Conservation (phyloP, 805 yeast species). For the Jamesozyma gamospora region DNA sequence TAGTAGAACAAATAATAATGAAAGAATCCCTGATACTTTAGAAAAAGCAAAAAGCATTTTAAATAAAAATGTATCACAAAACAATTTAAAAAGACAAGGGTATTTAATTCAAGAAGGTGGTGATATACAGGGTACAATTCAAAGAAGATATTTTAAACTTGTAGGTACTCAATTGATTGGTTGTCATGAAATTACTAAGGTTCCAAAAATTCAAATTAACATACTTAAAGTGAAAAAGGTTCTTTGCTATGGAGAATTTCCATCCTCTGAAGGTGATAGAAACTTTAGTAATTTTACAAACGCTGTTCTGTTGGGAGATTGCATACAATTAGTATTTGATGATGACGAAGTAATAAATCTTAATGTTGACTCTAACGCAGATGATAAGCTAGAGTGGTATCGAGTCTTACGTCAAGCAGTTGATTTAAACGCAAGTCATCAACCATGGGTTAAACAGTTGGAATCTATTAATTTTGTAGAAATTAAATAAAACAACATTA, state of each 20-base stretch:
- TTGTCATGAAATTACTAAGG: constrained; percentile 56
- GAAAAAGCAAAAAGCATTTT: constrained; percentile 39
- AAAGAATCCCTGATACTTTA: constrained; percentile 60
- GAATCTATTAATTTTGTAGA: too few relatives aligned
- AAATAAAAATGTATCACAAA: constrained; percentile 29
- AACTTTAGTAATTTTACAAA: constrained; percentile 54
- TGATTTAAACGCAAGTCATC: constrained; percentile 44
- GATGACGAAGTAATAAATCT: constrained; percentile 78
- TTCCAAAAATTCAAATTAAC: constrained; percentile 67
- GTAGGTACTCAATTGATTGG: constrained; percentile 65
- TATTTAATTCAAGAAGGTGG: constrained; percentile 85
- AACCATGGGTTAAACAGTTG: constrained; percentile 48
- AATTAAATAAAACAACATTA: too few relatives aligned
- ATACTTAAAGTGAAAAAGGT: constrained; percentile 49
- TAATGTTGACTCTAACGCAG: constrained; percentile 56
- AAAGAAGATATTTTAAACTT: constrained; percentile 63
- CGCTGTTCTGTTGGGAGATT: constrained; percentile 47
- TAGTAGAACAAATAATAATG: constrained; percentile 52
- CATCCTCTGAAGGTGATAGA: constrained; percentile 29
- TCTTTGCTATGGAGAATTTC: constrained; percentile 24
- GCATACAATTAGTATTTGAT: constrained; percentile 63
- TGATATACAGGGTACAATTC: constrained; percentile 44
- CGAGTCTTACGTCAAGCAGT: constrained; percentile 45
- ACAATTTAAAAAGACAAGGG: constrained; percentile 43
- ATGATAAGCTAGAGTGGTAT: constrained; percentile 61